These are phyloP conservation scores for Hortiboletus campestris DNA, from an alignment of 768 basidiomycete genomes.

Conservation along the genomic window DNA sequence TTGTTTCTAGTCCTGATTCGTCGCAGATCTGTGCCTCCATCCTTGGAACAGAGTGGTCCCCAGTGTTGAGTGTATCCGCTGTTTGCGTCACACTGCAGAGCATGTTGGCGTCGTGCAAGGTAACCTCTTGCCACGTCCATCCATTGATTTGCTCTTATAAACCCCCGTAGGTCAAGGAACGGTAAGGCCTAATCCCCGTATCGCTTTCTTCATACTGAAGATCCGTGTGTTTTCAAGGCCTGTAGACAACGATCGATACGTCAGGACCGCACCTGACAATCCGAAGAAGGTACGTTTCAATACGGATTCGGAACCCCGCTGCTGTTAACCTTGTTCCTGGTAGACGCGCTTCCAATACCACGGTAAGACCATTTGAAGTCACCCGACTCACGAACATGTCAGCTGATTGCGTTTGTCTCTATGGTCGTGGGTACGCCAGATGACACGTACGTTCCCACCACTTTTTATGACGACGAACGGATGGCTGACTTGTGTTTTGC, in stretches of 20 bases:
- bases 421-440: constrained; percentile 35
- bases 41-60: constrained; percentile 87
- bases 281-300: constrained; percentile 71
- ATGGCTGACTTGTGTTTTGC: neutral
- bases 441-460: constrained; percentile 51
- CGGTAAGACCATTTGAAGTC: constrained; percentile 43
- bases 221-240: constrained; percentile 47
- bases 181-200: constrained; percentile 40
- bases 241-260: constrained; percentile 81
- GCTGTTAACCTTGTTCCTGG: constrained; percentile 11
- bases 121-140: constrained; percentile 24
- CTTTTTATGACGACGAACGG: neutral
- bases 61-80: constrained; percentile 77
- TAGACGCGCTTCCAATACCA: constrained; percentile 83
- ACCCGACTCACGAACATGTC: neutral
- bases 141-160: neutral
- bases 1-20: constrained; percentile 17
- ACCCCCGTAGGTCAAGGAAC: constrained; percentile 52
- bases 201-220: constrained; percentile 3
- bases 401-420: constrained; percentile 17
- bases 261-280: constrained; percentile 73
- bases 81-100: constrained; percentile 87
- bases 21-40: constrained; percentile 85
- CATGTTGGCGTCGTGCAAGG: constrained; percentile 93
- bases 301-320: neutral